These are phyloP conservation scores for Peniophora sp. DNA, from an alignment of 1,284 basidiomycete species.

Conservation along the genomic window DNA sequence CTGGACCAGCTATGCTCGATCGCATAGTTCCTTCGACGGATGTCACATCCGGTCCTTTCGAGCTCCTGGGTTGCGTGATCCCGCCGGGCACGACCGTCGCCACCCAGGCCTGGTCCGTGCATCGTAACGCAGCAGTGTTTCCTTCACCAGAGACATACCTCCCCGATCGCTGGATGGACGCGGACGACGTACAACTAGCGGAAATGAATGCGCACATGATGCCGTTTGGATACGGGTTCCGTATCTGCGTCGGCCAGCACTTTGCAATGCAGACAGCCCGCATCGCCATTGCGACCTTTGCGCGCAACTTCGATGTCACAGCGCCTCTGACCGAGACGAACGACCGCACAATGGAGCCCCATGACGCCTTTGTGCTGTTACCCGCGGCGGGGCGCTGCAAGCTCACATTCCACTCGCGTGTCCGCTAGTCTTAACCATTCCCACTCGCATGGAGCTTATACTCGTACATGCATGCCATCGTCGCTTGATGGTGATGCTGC, in stretches of 20 bases:
- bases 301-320: constrained; percentile 11
- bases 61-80: constrained; percentile 10
- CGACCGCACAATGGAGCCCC: constrained; percentile 11
- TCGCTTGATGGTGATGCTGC: no score
- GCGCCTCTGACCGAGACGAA: constrained; percentile 10
- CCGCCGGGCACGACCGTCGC: constrained; percentile 12
- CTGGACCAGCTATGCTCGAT: constrained; percentile 15
- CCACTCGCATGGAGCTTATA: no score
- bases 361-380: constrained; percentile 11
- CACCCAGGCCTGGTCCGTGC: constrained; percentile 20
- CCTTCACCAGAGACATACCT: constrained; percentile 16
- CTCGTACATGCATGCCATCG: no score
- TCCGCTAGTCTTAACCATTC: no score
- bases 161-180: constrained; percentile 18
- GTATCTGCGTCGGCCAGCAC: constrained; percentile 14
- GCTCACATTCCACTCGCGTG: neutral
- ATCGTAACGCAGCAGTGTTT: constrained; percentile 17
- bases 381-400: neutral
- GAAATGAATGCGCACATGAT: constrained; percentile 10
- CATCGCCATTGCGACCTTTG: constrained; percentile 8
- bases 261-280: constrained; percentile 10
- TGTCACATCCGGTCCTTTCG: constrained; percentile 5
- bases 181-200: constrained; percentile 4
- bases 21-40: constrained; percentile 9
- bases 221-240: constrained; percentile 13